A percentile compares a stretch with the other conserved stretches of the same genome.
These are phyloP conservation scores for Gypsophila paniculata DNA, from an alignment of 179 eudicot species.

Conservation along the genomic window DNA sequence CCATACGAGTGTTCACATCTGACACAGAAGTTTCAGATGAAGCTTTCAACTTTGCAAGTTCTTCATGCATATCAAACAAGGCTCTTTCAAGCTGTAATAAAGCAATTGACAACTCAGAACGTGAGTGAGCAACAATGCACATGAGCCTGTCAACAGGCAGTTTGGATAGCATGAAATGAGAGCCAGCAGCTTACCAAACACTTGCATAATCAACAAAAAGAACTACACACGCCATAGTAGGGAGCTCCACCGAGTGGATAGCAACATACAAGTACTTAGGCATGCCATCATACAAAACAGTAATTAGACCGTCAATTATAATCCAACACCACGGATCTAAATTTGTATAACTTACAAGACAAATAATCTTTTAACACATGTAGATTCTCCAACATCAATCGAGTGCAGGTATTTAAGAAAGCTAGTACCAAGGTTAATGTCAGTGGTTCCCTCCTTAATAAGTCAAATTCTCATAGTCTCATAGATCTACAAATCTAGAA, in stretches of 20 bases:
- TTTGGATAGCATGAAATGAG: background rate
- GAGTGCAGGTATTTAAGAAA: no score
- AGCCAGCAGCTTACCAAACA: background rate
- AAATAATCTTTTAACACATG: background rate
- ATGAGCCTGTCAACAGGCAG: background rate
- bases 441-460: no score
- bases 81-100: constrained; percentile 77
- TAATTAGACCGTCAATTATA: background rate
- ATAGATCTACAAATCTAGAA: no score
- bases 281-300: background rate
- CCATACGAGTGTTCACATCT: constrained; percentile 51
- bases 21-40: constrained; percentile 45
- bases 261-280: background rate
- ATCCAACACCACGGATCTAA: background rate
- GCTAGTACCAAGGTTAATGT: no score
- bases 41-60: constrained; percentile 46
- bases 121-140: constrained; percentile 8
- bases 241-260: background rate
- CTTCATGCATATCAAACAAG: constrained; percentile 51
- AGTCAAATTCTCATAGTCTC: no score
- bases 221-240: constrained; percentile 3
- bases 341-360: background rate
- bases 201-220: background rate
- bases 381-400: background rate
- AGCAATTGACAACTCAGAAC: constrained; percentile 12